These are phyloP conservation scores for Hymenoscyphus fructigenus DNA, from an alignment of 2,329 filamentous ascomycete genomes.

Conservation along the genomic window DNA sequence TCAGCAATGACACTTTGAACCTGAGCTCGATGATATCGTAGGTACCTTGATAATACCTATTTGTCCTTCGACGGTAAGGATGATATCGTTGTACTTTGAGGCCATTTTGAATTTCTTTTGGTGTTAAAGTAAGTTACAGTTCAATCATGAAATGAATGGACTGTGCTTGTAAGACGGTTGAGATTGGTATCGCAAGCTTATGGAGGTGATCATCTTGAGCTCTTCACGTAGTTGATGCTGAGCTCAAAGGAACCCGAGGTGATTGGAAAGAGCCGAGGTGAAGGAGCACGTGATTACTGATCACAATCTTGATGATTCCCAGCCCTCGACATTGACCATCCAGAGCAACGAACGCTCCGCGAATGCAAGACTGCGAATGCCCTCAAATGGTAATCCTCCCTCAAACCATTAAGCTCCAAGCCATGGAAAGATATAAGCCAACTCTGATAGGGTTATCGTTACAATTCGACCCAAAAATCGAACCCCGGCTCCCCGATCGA, in stretches of 20 bases:
- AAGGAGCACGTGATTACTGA: background rate
- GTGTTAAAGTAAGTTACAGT: too few relatives aligned
- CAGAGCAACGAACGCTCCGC: background rate
- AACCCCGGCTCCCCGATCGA: too few relatives aligned
- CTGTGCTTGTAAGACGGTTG: too few relatives aligned
- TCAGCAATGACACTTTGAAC: background rate
- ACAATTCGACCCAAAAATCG: too few relatives aligned
- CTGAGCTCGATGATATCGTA: too few relatives aligned
- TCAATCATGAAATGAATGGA: too few relatives aligned
- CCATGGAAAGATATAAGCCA: too few relatives aligned
- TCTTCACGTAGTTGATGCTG: background rate
- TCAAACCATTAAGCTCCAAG: too few relatives aligned
- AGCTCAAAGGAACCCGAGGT: background rate
- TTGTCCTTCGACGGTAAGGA: slow-evolving; percentile 42
- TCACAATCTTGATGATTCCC: background rate
- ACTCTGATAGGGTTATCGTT: too few relatives aligned
- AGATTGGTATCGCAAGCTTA: background rate
- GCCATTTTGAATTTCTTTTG: background rate
- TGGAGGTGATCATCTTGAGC: background rate
- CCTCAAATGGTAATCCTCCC: background rate
- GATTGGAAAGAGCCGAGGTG: background rate
- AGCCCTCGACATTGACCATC: background rate
- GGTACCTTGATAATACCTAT: slow-evolving; percentile 45
- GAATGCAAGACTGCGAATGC: background rate
- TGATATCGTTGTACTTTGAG: slow-evolving; percentile 41